Evolutionary conservation across 106 monocot species (phyloP).

Genomic region (Dendrobium nobile): DNA sequence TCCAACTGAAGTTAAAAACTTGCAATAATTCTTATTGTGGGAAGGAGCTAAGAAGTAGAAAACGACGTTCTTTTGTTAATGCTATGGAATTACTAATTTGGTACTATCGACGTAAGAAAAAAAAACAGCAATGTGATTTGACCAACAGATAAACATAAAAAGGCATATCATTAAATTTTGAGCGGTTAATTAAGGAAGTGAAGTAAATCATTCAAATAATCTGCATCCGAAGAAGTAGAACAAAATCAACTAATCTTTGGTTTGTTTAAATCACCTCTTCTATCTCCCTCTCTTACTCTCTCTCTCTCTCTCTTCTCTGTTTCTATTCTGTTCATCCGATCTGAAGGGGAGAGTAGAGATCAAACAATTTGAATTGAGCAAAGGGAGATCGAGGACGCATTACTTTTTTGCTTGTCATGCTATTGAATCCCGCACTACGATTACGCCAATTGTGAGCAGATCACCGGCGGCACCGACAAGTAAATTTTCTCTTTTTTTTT

Average conservation of each 20-base stretch:
- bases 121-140: too few relatives aligned
- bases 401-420: neutral
- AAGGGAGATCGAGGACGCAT: neutral
- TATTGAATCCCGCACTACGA: neutral
- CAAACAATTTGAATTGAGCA: neutral
- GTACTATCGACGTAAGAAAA: too few relatives aligned
- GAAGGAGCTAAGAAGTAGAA: too few relatives aligned
- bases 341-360: constrained; percentile 3
- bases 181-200: neutral
- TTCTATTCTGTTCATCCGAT: neutral
- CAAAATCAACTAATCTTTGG: neutral
- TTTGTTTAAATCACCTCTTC: constrained; percentile 6
- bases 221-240: neutral
- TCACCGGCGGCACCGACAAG: neutral
- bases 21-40: too few relatives aligned
- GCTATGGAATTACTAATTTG: too few relatives aligned
- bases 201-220: constrained; percentile 3
- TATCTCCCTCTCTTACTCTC: too few relatives aligned
- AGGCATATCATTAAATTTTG: neutral
- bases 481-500: neutral
- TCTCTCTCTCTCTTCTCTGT: neutral
- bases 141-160: too few relatives aligned
- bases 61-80: too few relatives aligned
- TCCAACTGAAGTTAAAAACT: too few relatives aligned
- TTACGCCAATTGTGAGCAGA: neutral